Evolutionary conservation across 352 stramenopile species (phyloP).

Genomic region (Bremia lactucae): DNA sequence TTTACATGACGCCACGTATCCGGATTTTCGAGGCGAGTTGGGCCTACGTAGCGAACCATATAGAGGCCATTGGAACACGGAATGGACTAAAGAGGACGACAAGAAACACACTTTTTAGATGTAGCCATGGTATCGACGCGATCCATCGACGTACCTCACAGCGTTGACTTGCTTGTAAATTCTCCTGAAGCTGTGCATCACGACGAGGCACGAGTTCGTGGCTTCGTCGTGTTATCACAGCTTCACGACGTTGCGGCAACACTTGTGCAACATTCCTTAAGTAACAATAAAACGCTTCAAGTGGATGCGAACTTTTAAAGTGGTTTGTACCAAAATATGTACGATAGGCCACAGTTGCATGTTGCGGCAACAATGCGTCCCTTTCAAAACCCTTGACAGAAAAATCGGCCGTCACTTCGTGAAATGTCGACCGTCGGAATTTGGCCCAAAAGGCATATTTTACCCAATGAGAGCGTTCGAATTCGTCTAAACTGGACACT

Average conservation of each 20-base stretch:
- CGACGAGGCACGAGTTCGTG: conserved; percentile 55
- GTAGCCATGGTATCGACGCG: too few species aligned
- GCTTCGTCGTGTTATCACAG: conserved; percentile 35
- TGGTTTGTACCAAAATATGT: conserved; percentile 55
- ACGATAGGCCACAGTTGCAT: conserved; percentile 26
- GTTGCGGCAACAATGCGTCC: conserved; percentile 33
- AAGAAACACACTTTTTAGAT: too few species aligned
- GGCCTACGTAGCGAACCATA: conserved; percentile 65
- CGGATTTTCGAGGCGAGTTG: conserved; percentile 39
- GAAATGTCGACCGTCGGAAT: conserved; percentile 59
- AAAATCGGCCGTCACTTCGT: conserved; percentile 59
- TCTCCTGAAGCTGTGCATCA: conserved; percentile 53
- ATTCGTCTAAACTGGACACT: conserved; percentile 43
- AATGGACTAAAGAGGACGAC: conserved; percentile 44
- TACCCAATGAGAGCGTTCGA: conserved; percentile 54
- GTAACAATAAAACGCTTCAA: conserved; percentile 55
- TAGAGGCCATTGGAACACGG: conserved; percentile 67
- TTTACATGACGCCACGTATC: conserved; percentile 73
- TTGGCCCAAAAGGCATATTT: conserved; percentile 67
- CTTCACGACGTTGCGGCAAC: conserved; percentile 51
- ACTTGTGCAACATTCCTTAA: conserved; percentile 68
- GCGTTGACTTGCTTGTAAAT: conserved; percentile 59
- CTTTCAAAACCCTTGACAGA: conserved; percentile 28
- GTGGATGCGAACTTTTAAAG: conserved; percentile 49
- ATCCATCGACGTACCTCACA: conserved; percentile 63